phyloP scores from a whole-genome alignment of 176 grass and related monocot genomes.

The Aegilops longissima region DNA sequence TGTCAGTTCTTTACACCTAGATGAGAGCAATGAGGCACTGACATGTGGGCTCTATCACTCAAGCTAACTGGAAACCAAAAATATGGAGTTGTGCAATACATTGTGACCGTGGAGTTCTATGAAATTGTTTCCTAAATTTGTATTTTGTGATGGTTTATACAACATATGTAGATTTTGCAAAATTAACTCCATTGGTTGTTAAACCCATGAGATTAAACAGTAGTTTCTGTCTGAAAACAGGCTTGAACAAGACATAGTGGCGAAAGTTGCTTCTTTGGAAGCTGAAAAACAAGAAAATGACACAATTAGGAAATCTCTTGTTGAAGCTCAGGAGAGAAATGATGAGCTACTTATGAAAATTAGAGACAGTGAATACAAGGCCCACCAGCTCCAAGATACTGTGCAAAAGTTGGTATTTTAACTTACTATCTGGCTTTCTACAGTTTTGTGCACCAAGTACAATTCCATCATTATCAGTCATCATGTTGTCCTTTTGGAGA shows the following conservation, averaged over 20 bases:
- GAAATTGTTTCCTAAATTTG: background rate
- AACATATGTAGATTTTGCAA: background rate
- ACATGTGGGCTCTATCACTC: background rate
- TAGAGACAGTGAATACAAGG: constrained; percentile 51
- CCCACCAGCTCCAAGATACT: constrained; percentile 55
- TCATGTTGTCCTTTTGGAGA: constrained; percentile 18
- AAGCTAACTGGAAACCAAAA: background rate
- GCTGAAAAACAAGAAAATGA: constrained; percentile 59
- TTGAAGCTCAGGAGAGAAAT: constrained; percentile 54
- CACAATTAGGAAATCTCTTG: constrained; percentile 43
- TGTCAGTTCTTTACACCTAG: background rate
- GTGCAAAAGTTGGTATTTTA: constrained; percentile 50
- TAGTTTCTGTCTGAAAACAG: constrained; percentile 35
- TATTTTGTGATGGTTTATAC: background rate
- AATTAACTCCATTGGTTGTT: background rate
- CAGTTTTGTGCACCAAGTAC: constrained; percentile 2
- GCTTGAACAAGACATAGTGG: constrained; percentile 49
- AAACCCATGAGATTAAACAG: constrained; percentile 21
- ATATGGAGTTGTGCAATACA: background rate
- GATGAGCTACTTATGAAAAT: constrained; percentile 47
- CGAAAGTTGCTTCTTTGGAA: constrained; percentile 34
- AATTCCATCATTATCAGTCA: constrained; percentile 17
- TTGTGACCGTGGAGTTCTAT: background rate
- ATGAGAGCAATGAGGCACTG: background rate
- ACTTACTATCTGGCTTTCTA: constrained; percentile 30